Percentiles rank a stretch among this genome's conserved stretches.
Conservation (phyloP, 352 stramenopile genomes). For the Pythium aristosporum region DNA sequence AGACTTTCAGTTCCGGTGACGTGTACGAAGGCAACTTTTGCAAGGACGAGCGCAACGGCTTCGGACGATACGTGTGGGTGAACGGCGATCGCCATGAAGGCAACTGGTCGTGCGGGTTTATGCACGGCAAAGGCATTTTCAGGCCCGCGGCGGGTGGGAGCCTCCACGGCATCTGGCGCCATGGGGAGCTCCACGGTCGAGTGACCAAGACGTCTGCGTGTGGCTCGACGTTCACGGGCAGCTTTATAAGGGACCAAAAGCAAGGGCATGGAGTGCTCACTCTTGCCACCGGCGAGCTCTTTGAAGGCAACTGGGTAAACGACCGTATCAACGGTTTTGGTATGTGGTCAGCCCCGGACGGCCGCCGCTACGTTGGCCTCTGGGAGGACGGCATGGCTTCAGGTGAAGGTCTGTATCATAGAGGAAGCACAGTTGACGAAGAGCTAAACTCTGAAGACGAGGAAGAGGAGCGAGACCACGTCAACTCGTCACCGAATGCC, state of each 20-base stretch:
- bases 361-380: slow-evolving; percentile 48
- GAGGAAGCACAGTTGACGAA: slow-evolving; percentile 22
- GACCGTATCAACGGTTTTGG: slow-evolving; percentile 61
- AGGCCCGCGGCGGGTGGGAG: slow-evolving; percentile 30
- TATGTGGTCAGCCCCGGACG: slow-evolving; percentile 49
- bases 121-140: slow-evolving; percentile 71
- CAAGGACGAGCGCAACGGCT: slow-evolving; percentile 58
- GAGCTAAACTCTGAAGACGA: slow-evolving; percentile 20
- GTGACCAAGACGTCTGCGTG: slow-evolving; percentile 56
- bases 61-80: slow-evolving; percentile 70
- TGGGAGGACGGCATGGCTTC: slow-evolving; percentile 57
- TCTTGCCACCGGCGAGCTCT: slow-evolving; percentile 59
- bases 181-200: slow-evolving; percentile 42
- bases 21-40: slow-evolving; percentile 70
- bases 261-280: slow-evolving; percentile 57
- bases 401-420: slow-evolving; percentile 55
- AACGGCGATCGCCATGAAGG: slow-evolving; percentile 69
- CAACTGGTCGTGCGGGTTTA: slow-evolving; percentile 46
- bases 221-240: slow-evolving; percentile 55
- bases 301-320: slow-evolving; percentile 62
- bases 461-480: slow-evolving; percentile 10
- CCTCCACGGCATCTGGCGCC: slow-evolving; percentile 48
- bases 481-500: slow-evolving; percentile 2
- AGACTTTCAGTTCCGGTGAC: slow-evolving; percentile 65
- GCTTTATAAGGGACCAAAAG: slow-evolving; percentile 44